These are phyloP conservation scores for Periglandula ipomoeae DNA, from an alignment of 2,329 filamentous ascomycete species.

Conservation along the genomic window DNA sequence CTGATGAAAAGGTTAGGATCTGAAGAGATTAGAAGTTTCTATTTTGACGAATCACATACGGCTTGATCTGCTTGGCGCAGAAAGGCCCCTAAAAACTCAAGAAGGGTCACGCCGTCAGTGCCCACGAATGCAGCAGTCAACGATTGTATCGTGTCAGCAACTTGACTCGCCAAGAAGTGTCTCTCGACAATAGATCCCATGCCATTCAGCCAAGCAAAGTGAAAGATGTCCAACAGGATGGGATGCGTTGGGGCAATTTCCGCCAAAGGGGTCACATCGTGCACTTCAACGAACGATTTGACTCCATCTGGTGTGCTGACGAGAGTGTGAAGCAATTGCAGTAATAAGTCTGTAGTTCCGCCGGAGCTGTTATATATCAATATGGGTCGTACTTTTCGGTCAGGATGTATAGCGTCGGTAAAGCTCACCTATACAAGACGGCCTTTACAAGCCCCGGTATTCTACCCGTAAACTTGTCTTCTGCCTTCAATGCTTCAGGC, in stretches of 20 bases:
- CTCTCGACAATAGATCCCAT: constrained; percentile 24
- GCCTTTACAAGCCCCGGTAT: constrained; percentile 45
- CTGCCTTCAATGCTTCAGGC: constrained; percentile 34
- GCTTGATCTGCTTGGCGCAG: constrained; percentile 38
- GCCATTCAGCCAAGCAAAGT: constrained; percentile 47
- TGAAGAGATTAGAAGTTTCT: too few relatives aligned
- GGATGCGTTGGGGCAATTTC: constrained; percentile 47
- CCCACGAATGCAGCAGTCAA: constrained; percentile 46
- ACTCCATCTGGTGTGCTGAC: constrained; percentile 44
- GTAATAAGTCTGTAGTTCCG: constrained; percentile 41
- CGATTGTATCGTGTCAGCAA: constrained; percentile 37
- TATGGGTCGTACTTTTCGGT: too few relatives aligned
- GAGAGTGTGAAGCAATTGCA: constrained; percentile 49
- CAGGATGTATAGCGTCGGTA: too few relatives aligned
- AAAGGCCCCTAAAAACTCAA: constrained; percentile 46
- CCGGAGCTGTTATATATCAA: constrained; percentile 30
- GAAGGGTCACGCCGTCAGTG: constrained; percentile 51
- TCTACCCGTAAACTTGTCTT: constrained; percentile 40
- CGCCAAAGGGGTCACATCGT: constrained; percentile 45
- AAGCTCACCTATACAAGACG: constrained; percentile 44
- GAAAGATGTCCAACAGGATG: constrained; percentile 45
- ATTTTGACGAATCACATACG: too few relatives aligned
- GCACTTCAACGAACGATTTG: constrained; percentile 33
- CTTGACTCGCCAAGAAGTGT: constrained; percentile 24
- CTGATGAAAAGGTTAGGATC: too few relatives aligned